Evolutionary conservation across 345 rosid genomes (phyloP).

Genomic region (Carallia brachiata): DNA sequence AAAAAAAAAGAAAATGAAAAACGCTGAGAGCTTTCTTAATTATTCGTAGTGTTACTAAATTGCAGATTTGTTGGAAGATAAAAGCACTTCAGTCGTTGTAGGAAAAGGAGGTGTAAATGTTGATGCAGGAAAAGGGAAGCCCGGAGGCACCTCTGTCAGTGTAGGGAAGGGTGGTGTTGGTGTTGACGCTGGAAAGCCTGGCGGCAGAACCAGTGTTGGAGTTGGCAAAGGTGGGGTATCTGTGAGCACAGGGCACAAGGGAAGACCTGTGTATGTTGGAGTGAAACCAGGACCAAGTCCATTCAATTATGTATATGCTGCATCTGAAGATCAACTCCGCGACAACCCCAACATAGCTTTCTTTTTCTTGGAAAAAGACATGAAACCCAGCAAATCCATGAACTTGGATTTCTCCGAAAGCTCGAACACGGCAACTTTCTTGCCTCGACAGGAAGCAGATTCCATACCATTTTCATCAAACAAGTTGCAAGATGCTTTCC

Average conservation of each 20-base stretch:
- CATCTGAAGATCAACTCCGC: conserved; percentile 60
- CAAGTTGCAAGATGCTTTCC: conserved; percentile 49
- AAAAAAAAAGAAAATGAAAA: not conserved
- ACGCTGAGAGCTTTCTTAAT: not conserved
- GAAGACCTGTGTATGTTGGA: conserved; percentile 59
- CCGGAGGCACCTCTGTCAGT: conserved; percentile 47
- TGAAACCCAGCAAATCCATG: conserved; percentile 54
- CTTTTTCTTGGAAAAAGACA: conserved; percentile 81
- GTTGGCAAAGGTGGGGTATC: conserved; percentile 81
- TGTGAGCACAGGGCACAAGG: conserved; percentile 55
- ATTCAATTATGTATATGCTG: conserved; percentile 37
- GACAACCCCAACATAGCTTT: conserved; percentile 57
- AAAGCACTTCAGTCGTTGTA: conserved; percentile 41
- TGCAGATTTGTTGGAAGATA: conserved; percentile 54
- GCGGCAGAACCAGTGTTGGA: conserved; percentile 52
- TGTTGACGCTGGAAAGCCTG: conserved; percentile 50
- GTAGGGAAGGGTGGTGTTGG: conserved; percentile 48
- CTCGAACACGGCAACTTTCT: conserved; percentile 46
- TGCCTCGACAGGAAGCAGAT: conserved; percentile 62
- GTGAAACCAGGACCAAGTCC: conserved; percentile 47
- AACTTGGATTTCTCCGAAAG: conserved; percentile 51
- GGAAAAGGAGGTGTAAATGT: conserved; percentile 50
- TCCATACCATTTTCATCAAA: conserved; percentile 66
- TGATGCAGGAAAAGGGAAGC: conserved; percentile 48
- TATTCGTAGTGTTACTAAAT: not conserved